Percentiles rank a stretch among this genome's conserved stretches.
Conservation (phyloP, 768 basidiomycete genomes). For the Imleria badia region DNA sequence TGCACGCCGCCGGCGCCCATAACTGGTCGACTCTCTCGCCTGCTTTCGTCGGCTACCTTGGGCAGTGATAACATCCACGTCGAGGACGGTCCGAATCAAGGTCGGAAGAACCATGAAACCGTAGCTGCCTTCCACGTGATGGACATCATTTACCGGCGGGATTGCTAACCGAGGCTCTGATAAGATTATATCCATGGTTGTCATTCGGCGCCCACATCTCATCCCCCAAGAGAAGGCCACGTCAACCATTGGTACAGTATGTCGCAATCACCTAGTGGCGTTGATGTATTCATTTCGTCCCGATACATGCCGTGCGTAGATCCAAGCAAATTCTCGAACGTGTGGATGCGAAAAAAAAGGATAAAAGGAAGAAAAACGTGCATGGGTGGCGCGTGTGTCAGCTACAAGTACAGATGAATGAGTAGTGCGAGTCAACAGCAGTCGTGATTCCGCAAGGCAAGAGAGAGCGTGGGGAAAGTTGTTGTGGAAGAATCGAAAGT, state of each 20-base stretch:
- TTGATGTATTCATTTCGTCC: slow-evolving; percentile 5
- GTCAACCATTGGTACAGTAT: neutral
- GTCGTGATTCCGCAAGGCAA: slow-evolving; percentile 2
- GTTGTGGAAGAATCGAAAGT: slow-evolving; percentile 9
- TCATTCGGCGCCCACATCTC: slow-evolving; percentile 2
- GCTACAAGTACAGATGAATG: slow-evolving; percentile 27
- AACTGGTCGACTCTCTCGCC: too few relatives aligned
- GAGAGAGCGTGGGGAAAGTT: neutral
- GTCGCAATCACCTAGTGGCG: slow-evolving; percentile 1
- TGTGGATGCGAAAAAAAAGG: neutral
- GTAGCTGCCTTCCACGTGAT: neutral
- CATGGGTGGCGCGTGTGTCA: slow-evolving; percentile 10
- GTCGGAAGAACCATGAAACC: too few relatives aligned
- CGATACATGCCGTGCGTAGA: slow-evolving; percentile 19
- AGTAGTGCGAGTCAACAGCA: slow-evolving; percentile 6
- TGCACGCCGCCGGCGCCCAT: neutral
- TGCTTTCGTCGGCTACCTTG: neutral
- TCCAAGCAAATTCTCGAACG: slow-evolving; percentile 18
- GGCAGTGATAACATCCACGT: neutral
- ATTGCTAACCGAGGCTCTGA: neutral
- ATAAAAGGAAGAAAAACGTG: neutral
- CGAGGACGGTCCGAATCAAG: too few relatives aligned
- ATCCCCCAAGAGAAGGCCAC: neutral
- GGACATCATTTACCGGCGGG: too few relatives aligned
- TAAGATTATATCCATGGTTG: neutral